Evolutionary conservation across 139 green algal species (phyloP).

Genomic region (Zygnema circumcarinatum): DNA sequence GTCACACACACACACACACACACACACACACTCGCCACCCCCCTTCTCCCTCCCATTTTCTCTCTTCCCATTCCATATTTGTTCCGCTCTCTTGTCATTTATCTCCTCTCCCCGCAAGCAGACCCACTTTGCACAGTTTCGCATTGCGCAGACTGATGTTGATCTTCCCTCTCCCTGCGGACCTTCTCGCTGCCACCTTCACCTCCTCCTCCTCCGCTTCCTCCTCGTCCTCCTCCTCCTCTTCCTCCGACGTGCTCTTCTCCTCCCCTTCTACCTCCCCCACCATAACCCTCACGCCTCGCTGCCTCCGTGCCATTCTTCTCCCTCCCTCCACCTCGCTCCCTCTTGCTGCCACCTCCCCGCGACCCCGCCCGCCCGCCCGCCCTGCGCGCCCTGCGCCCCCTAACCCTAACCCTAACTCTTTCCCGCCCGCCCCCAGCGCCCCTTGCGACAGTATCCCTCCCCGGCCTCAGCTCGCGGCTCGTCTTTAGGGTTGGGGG

Average conservation of each 20-base stretch:
- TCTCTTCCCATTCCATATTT: no score
- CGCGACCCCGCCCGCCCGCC: no score
- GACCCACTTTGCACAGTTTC: background rate
- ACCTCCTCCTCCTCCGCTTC: background rate
- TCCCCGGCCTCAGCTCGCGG: no score
- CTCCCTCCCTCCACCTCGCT: background rate
- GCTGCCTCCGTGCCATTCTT: background rate
- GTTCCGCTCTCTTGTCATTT: no score
- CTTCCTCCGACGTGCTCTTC: background rate
- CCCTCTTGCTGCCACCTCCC: background rate
- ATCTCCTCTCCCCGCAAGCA: background rate
- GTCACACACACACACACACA: background rate
- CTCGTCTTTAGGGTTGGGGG: no score
- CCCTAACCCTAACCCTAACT: no score
- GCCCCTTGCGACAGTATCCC: no score
- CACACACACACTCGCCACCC: background rate
- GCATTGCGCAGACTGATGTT: background rate
- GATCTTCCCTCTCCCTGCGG: background rate
- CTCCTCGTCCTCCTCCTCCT: background rate
- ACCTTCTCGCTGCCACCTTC: background rate
- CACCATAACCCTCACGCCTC: background rate
- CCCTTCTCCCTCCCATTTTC: no score
- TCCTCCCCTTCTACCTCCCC: background rate
- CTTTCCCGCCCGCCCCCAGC: no score
- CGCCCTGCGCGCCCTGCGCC: no score